Percentiles rank a stretch among this genome's conserved stretches.
These are phyloP conservation scores for Sugiyamaella americana DNA, from an alignment of 805 yeast genomes.

Conservation along the genomic window DNA sequence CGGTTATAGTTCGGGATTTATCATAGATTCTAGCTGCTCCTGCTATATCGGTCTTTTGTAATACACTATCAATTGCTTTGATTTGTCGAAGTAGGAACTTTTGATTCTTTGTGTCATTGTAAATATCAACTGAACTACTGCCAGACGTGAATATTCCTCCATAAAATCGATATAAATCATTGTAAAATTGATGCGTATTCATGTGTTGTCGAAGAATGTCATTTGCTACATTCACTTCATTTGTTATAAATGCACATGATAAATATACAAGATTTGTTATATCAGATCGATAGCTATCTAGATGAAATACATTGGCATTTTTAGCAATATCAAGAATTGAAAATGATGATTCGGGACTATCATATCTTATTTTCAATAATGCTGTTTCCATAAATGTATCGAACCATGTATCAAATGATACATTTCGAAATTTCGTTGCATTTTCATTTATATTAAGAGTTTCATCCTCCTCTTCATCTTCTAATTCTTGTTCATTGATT, in stretches of 20 bases:
- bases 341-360: constrained; percentile 55
- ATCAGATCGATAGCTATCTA: constrained; percentile 41
- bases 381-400: constrained; percentile 75
- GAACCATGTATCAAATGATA: constrained; percentile 78
- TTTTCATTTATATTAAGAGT: constrained; percentile 2
- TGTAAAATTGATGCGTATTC: constrained; percentile 68
- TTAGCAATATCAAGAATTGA: constrained; percentile 68
- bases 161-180: constrained; percentile 60
- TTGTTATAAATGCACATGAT: constrained; percentile 46
- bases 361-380: constrained; percentile 55
- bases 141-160: constrained; percentile 63
- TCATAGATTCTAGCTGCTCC: constrained; percentile 71
- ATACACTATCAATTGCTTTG: constrained; percentile 77
- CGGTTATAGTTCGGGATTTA: constrained; percentile 21
- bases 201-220: constrained; percentile 57
- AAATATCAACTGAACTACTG: constrained; percentile 47
- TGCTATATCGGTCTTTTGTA: constrained; percentile 46
- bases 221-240: constrained; percentile 50
- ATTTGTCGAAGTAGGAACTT: constrained; percentile 84
- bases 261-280: constrained; percentile 56
- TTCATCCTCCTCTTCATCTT: constrained; percentile 29
- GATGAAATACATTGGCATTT: constrained; percentile 64
- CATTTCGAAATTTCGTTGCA: constrained; percentile 56
- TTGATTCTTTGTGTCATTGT: constrained; percentile 78
- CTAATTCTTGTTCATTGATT: constrained; percentile 28